Percentiles rank a stretch among this genome's conserved stretches.
phyloP scores from a whole-genome alignment of 2,329 filamentous ascomycete genomes.

The Aspergillus pseudoglaucus region DNA sequence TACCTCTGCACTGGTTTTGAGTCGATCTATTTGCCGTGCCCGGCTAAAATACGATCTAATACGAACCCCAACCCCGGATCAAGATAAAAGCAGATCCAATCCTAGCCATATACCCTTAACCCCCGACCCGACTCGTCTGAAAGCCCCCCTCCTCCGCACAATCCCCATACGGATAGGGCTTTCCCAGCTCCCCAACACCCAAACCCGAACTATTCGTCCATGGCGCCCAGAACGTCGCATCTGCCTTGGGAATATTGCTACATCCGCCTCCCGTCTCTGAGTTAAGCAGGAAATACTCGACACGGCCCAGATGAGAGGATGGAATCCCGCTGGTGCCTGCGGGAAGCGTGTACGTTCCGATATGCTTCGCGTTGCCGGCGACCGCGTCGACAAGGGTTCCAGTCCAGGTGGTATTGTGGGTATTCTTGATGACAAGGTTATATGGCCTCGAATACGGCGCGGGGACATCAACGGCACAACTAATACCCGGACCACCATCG shows the following conservation, averaged over 20 bases:
- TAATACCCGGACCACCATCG: conserved; percentile 22
- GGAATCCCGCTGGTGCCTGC: conserved; percentile 15
- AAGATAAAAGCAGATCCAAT: conserved; percentile 13
- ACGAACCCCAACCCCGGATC: too few species aligned
- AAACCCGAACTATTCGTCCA: conserved; percentile 8
- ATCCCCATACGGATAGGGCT: conserved; percentile 24
- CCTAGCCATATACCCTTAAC: conserved; percentile 9
- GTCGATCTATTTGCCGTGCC: too few species aligned
- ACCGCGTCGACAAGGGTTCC: conserved; percentile 20
- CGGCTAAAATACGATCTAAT: too few species aligned
- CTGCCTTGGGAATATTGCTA: conserved; percentile 12
- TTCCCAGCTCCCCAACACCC: conserved; percentile 5
- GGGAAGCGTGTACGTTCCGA: conserved; percentile 23
- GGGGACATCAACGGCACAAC: conserved; percentile 18
- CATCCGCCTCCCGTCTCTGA: conserved; percentile 9
- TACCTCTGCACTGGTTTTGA: too few species aligned
- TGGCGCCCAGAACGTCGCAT: conserved; percentile 16
- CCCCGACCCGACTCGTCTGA: conserved; percentile 1
- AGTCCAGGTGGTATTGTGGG: conserved; percentile 19
- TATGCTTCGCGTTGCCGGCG: conserved; percentile 13
- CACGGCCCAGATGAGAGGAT: conserved; percentile 19
- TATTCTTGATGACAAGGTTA: conserved; percentile 17
- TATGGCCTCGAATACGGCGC: conserved; percentile 15
- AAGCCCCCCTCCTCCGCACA: conserved; percentile 20
- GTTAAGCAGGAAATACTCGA: conserved; percentile 25